A percentile compares a stretch with the other conserved stretches of the same genome.
Conservation (phyloP, 495 filamentous ascomycete genomes). For the Annulohypoxylon nitens region DNA sequence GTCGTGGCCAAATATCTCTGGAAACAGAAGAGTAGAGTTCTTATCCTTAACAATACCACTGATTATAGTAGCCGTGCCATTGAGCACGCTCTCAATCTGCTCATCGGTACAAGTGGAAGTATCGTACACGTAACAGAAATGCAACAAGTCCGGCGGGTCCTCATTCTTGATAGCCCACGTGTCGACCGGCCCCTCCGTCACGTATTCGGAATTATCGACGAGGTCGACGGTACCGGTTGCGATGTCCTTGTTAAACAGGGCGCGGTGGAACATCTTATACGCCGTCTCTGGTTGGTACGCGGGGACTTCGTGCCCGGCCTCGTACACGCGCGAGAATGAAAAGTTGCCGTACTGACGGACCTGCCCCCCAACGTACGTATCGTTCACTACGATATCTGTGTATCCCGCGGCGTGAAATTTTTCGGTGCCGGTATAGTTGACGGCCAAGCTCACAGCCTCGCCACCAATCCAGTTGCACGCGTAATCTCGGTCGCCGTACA, state of each 20-base stretch:
- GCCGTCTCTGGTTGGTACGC: slow-evolving; percentile 76
- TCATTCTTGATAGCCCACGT: slow-evolving; percentile 66
- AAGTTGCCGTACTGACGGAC: slow-evolving; percentile 77
- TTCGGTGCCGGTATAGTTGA: slow-evolving; percentile 61
- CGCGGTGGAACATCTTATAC: slow-evolving; percentile 71
- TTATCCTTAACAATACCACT: slow-evolving; percentile 65
- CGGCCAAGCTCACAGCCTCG: slow-evolving; percentile 68
- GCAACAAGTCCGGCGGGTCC: slow-evolving; percentile 55
- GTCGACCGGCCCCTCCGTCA: slow-evolving; percentile 63
- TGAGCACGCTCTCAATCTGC: slow-evolving; percentile 62
- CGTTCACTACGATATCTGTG: slow-evolving; percentile 61
- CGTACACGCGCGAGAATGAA: slow-evolving; percentile 76
- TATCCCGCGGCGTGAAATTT: slow-evolving; percentile 70
- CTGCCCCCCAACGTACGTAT: slow-evolving; percentile 68
- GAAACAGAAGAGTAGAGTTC: slow-evolving; percentile 55
- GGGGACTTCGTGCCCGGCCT: slow-evolving; percentile 78
- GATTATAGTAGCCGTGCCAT: slow-evolving; percentile 58
- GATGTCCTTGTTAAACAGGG: slow-evolving; percentile 68
- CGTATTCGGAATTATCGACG: slow-evolving; percentile 60
- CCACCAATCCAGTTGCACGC: slow-evolving; percentile 76
- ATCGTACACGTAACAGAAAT: slow-evolving; percentile 71
- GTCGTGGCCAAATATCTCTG: slow-evolving; percentile 46
- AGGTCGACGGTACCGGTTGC: slow-evolving; percentile 71
- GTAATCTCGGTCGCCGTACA: slow-evolving; percentile 73
- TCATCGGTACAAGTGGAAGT: slow-evolving; percentile 66